Percentiles rank a stretch among this genome's conserved stretches.
These are phyloP conservation scores for Auricularia cornea DNA, from an alignment of 768 basidiomycete genomes.

Conservation along the genomic window DNA sequence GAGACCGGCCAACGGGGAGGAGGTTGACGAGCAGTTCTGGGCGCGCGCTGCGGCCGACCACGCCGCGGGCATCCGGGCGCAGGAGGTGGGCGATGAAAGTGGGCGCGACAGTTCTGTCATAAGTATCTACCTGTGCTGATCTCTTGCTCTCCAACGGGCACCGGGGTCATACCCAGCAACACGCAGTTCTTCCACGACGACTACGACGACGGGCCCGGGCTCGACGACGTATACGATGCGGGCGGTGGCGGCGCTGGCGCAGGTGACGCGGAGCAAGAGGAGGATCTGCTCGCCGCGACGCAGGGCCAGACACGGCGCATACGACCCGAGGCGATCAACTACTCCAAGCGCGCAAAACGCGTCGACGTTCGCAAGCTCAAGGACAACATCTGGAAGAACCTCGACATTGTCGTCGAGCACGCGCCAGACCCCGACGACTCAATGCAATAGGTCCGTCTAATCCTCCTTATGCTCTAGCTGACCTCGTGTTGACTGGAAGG, in stretches of 20 bases:
- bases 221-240: slow-evolving; percentile 60
- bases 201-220: slow-evolving; percentile 57
- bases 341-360: slow-evolving; percentile 89
- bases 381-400: slow-evolving; percentile 93
- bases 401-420: slow-evolving; percentile 62
- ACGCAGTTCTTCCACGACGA: slow-evolving; percentile 98
- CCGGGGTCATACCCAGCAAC: slow-evolving; percentile 69
- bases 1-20: slow-evolving; percentile 55
- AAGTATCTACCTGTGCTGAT: too few species aligned
- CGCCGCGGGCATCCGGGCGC: slow-evolving; percentile 46
- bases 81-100: slow-evolving; percentile 60
- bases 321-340: slow-evolving; percentile 83
- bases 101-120: slow-evolving; percentile 22
- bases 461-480: too few species aligned
- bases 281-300: slow-evolving; percentile 80
- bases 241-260: slow-evolving; percentile 24
- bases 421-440: slow-evolving; percentile 5
- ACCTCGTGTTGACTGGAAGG: too few species aligned
- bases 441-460: too few species aligned
- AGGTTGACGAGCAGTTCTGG: slow-evolving; percentile 97
- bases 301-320: slow-evolving; percentile 69
- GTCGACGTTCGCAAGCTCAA: slow-evolving; percentile 96
- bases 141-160: slow-evolving; percentile 29
- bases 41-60: slow-evolving; percentile 87
- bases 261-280: slow-evolving; percentile 60